phyloP scores from a whole-genome alignment of 2,329 filamentous ascomycete species.

The Aspergillus luchuensis region DNA sequence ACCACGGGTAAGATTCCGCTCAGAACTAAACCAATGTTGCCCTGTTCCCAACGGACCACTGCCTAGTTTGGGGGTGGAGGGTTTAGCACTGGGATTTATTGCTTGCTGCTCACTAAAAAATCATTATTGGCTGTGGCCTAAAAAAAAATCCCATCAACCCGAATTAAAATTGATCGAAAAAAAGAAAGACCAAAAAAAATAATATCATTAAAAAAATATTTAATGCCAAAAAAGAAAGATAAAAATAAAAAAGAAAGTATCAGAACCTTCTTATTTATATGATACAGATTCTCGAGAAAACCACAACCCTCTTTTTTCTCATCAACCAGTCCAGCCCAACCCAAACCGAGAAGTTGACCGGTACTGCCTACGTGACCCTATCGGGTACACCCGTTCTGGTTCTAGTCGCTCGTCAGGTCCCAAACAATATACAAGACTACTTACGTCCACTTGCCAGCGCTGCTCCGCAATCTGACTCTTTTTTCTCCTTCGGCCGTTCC shows the following conservation, averaged over 20 bases:
- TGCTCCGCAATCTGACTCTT: conserved; percentile 22
- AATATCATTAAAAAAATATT: conserved; percentile 5
- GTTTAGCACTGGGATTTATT: background rate
- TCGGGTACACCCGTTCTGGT: conserved; percentile 24
- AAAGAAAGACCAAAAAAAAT: background rate
- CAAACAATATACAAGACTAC: conserved; percentile 24
- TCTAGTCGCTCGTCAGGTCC: conserved; percentile 18
- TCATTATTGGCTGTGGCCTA: background rate
- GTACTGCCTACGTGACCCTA: conserved; percentile 6
- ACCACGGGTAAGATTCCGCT: background rate
- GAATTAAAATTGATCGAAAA: conserved; percentile 6
- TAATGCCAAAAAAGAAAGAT: conserved; percentile 1
- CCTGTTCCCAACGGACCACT: background rate
- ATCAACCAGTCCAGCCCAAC: background rate
- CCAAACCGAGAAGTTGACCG: conserved; percentile 2
- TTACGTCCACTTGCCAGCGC: conserved; percentile 13
- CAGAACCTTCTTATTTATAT: conserved; percentile 14
- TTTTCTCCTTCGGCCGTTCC: conserved; percentile 11
- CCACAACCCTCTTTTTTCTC: conserved; percentile 1
- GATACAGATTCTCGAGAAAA: conserved; percentile 4
- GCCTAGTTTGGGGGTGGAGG: background rate
- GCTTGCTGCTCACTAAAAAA: background rate
- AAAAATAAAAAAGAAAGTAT: conserved; percentile 1
- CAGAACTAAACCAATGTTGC: background rate
- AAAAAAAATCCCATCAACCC: conserved; percentile 3